Evolutionary conservation across 1,284 basidiomycete species (phyloP).

Genomic region (Ganoderma multipileum): DNA sequence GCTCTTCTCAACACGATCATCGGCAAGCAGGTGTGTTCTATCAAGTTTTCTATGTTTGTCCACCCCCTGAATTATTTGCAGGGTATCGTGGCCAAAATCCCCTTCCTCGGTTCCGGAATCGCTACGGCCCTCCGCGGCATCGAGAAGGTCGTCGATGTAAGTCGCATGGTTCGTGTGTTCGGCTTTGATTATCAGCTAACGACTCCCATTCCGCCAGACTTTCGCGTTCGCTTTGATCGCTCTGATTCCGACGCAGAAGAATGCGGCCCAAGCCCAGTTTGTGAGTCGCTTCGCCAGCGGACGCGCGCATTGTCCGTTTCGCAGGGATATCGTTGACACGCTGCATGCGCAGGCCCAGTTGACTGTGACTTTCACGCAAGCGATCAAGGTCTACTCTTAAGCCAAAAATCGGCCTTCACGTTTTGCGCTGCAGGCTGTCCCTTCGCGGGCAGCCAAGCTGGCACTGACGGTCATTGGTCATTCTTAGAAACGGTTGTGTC

Average conservation of each 20-base stretch:
- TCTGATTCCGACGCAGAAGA: not conserved
- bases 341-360: not conserved
- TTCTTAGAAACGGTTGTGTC: not conserved
- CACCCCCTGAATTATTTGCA: not conserved
- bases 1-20: conserved; percentile 1
- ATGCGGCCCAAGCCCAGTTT: not conserved
- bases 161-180: not conserved
- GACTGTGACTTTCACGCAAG: not conserved
- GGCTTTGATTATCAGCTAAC: not conserved
- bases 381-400: not conserved
- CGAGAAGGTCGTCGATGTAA: not conserved
- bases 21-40: conserved; percentile 6
- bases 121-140: conserved; percentile 1
- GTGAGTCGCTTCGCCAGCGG: not conserved
- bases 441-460: not conserved
- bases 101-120: not conserved
- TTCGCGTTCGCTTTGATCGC: not conserved
- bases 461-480: not conserved
- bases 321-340: not conserved
- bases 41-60: too few species aligned
- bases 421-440: not conserved
- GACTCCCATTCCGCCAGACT: not conserved
- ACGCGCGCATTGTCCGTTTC: too few species aligned
- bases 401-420: too few species aligned
- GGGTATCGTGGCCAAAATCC: not conserved